Evolutionary conservation across 306 rosid species (phyloP), one percentile per base, ranked within the genome.

Genomic region (Cucumis hystrix): DNA sequence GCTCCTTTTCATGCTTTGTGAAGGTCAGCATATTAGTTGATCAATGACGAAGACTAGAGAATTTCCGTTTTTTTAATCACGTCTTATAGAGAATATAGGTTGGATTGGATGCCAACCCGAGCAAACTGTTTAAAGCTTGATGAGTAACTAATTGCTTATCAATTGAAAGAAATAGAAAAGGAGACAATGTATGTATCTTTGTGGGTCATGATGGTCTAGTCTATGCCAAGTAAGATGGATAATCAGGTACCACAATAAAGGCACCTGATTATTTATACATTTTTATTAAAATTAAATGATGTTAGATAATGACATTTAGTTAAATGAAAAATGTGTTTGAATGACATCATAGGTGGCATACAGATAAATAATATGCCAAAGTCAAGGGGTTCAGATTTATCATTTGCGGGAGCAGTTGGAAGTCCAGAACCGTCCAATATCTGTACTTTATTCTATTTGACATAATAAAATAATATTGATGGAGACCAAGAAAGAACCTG

Each of bases 101-200:
- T 13, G 78, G 67, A 57, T 75, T 57, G 78, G 78, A 57, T 75
- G 68, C 78, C 78, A 56, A 57, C 78, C 67, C 2, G 67, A 52
- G 77, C 77, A 73, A 73, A 23, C 77, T 72, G 40, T 49, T 49
- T 49, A 54, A 68, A 68, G 30, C 60, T 71, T 14, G 49, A 14
- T 51, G 43, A 72, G 77, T 8, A 73, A 52, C 18, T 25, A 71
- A 71, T 25, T 13, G 8, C 40, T 49, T 73, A 52, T 52, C 47
- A 25, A 14, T 51, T 16, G 47, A 52, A 33, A 28, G 25, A 7
- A 52, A 72, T 10, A 72, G 17, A 17, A 17, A 52, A 51, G 25
- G 30, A 30, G 62, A 23, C 61, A 30, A 17, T 69, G 57, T 28
- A 17, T 69, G 57, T 28, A 1, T 51, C 47, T 51, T 52, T 14